These are phyloP conservation scores for Kandelia obovata DNA, from an alignment of 345 rosid genomes.

Conservation along the genomic window DNA sequence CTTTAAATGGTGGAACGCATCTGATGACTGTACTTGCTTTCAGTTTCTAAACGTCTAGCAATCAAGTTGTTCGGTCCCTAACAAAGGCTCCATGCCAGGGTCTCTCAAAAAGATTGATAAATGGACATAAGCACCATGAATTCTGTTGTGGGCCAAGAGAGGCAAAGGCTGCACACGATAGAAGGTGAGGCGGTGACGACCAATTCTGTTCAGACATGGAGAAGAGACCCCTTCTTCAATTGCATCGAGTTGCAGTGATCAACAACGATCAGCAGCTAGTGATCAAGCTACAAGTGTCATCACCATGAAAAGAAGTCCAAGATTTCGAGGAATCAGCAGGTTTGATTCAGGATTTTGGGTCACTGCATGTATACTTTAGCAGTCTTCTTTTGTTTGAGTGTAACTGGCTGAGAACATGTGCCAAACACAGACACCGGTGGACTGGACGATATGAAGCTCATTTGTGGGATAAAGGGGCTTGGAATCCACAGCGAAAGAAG, in stretches of 20 bases:
- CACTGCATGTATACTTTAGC: neutral
- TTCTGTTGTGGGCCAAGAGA: slow-evolving; percentile 14
- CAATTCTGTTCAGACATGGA: slow-evolving; percentile 30
- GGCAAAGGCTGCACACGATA: slow-evolving; percentile 2
- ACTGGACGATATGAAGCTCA: slow-evolving; percentile 47
- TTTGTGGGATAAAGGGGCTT: slow-evolving; percentile 45
- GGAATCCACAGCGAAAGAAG: slow-evolving; percentile 45
- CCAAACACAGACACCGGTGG: slow-evolving; percentile 34
- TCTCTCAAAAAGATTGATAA: too few relatives aligned
- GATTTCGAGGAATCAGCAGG: slow-evolving; percentile 47
- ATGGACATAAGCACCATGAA: slow-evolving; percentile 18
- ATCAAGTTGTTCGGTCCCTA: neutral
- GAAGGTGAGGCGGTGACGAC: slow-evolving; percentile 19
- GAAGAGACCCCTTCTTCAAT: slow-evolving; percentile 22
- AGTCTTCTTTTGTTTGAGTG: neutral
- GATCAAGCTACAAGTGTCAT: slow-evolving; percentile 19
- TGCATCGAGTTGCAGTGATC: slow-evolving; percentile 13
- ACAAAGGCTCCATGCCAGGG: neutral
- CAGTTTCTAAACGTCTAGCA: neutral
- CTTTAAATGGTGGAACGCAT: too few relatives aligned
- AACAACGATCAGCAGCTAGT: neutral
- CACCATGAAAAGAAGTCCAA: slow-evolving; percentile 40
- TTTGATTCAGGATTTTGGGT: neutral
- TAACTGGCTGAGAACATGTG: neutral
- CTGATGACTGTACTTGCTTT: neutral